Percentiles rank a stretch among this genome's conserved stretches.
Evolutionary conservation across 768 basidiomycete species (phyloP).

Genomic region (Boletellus ananiceps): DNA sequence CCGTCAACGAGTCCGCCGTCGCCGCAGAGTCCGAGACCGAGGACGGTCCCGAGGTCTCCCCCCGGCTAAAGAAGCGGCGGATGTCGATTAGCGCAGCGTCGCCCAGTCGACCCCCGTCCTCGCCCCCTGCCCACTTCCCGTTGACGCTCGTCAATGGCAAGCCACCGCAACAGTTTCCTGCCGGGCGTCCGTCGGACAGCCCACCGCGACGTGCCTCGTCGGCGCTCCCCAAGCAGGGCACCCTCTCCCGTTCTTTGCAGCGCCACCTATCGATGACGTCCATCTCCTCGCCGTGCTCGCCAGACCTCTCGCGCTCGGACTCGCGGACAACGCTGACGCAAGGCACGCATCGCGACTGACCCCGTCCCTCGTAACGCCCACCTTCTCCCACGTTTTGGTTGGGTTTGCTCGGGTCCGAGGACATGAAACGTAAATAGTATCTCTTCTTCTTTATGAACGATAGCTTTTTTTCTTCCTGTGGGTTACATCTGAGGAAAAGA

Average conservation of each 20-base stretch:
- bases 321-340: slow-evolving; percentile 21
- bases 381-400: background rate
- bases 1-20: background rate
- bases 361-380: too few species aligned
- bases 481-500: background rate
- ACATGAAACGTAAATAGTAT: background rate
- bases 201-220: background rate
- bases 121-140: slow-evolving; percentile 7
- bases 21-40: slow-evolving; percentile 5
- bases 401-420: too few species aligned
- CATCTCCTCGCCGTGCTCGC: slow-evolving; percentile 8
- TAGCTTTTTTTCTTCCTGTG: background rate
- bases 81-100: slow-evolving; percentile 10
- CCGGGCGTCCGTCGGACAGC: slow-evolving; percentile 16
- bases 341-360: slow-evolving; percentile 12
- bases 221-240: slow-evolving; percentile 5
- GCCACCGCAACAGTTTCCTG: slow-evolving; percentile 29
- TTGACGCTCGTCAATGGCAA: slow-evolving; percentile 27
- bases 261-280: slow-evolving; percentile 27
- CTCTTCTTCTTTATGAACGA: slow-evolving; percentile 2
- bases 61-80: slow-evolving; percentile 25
- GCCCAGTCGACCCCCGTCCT: background rate
- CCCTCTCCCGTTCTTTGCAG: slow-evolving; percentile 20
- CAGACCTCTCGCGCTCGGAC: slow-evolving; percentile 16
- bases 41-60: slow-evolving; percentile 12